Conservation (phyloP, 208 protist genomes). For the Porcisia hertigi region DNA sequence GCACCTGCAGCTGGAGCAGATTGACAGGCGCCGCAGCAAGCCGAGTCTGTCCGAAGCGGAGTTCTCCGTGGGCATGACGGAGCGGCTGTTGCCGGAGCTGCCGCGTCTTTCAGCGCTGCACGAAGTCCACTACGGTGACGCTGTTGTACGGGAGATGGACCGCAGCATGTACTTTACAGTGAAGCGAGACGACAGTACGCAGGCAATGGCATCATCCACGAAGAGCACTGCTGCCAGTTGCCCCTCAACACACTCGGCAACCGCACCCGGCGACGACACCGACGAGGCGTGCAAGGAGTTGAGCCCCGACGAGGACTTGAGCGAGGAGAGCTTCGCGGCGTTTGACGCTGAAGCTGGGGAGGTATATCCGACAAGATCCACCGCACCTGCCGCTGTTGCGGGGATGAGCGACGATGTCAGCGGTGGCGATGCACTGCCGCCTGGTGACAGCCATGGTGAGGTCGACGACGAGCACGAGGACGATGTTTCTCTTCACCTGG, state of each 20-base stretch:
- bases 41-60: constrained; percentile 60
- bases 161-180: constrained; percentile 45
- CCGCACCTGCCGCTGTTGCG: not conserved
- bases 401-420: not conserved
- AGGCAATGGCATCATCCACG: not conserved
- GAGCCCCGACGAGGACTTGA: constrained; percentile 22
- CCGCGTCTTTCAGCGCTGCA: constrained; percentile 71
- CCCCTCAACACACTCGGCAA: not conserved
- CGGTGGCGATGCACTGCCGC: not conserved
- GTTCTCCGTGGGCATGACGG: constrained; percentile 77
- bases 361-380: not conserved
- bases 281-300: constrained; percentile 15
- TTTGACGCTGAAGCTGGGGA: constrained; percentile 26
- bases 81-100: constrained; percentile 78
- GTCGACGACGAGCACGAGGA: constrained; percentile 17
- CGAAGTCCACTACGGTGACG: constrained; percentile 85
- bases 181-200: not conserved
- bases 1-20: constrained; percentile 32
- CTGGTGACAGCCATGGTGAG: not conserved
- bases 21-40: constrained; percentile 81
- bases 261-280: not conserved
- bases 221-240: not conserved
- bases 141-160: constrained; percentile 77
- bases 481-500: constrained; percentile 4
- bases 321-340: constrained; percentile 12